phyloP scores from a whole-genome alignment of 2,329 filamentous ascomycete species.

The Colletotrichum abscissum region DNA sequence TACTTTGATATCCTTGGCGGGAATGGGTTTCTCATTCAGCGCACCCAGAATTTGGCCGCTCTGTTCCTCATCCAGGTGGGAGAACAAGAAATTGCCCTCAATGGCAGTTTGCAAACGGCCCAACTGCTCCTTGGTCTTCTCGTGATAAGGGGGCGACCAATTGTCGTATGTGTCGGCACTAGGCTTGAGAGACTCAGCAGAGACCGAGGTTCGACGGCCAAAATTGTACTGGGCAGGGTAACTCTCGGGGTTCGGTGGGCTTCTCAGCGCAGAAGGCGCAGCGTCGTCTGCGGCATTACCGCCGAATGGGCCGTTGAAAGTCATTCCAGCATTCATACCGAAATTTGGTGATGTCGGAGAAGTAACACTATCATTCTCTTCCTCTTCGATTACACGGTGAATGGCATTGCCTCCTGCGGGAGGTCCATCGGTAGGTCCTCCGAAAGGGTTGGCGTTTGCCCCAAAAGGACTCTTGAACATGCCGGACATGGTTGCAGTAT shows the following conservation, averaged over 20 bases:
- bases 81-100: constrained; percentile 91
- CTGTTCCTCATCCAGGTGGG: constrained; percentile 94
- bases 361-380: constrained; percentile 80
- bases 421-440: constrained; percentile 58
- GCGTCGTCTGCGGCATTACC: constrained; percentile 57
- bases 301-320: constrained; percentile 65
- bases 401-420: constrained; percentile 48
- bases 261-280: constrained; percentile 57
- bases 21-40: constrained; percentile 93
- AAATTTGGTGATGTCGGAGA: constrained; percentile 78
- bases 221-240: constrained; percentile 96
- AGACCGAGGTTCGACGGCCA: constrained; percentile 92
- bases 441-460: constrained; percentile 79
- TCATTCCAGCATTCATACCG: constrained; percentile 53
- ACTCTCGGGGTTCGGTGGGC: constrained; percentile 69
- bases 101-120: constrained; percentile 84
- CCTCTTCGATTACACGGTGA: constrained; percentile 80
- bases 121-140: constrained; percentile 86
- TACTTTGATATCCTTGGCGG: constrained; percentile 85
- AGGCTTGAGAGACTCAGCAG: constrained; percentile 94
- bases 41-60: constrained; percentile 88
- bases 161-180: constrained; percentile 85
- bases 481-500: constrained; percentile 72
- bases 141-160: constrained; percentile 88
- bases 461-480: constrained; percentile 81